Base-by-base conservation (phyloP, 1,139 yeast genomes). In the Pneumocystis wakefieldiae region DNA sequence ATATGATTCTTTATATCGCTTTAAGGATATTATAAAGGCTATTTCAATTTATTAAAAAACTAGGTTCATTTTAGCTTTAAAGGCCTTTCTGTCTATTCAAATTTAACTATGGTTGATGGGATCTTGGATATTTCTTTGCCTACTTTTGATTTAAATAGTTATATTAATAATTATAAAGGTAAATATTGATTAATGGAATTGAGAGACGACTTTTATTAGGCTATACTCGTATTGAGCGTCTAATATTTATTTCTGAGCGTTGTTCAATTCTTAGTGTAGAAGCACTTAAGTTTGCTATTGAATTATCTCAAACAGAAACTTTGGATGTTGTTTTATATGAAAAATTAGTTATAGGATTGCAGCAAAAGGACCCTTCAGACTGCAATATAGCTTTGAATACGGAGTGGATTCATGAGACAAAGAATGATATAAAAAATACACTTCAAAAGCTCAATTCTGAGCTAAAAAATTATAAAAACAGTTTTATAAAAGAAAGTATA, bases 401-500 rank as follows among this genome's bases (percentile, higher is more conserved):
- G 15, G 57, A 59, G 12, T 67, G 69, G 69, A 57, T 64, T 3
- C 64, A 62, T 5, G 37, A 48, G 4, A 41, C 64, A 5, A n/a
- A 42, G 10, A 59, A 62, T 3, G 55, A 59, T 15, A 61, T 61
- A 14, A 61, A 65, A 10, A 62, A 60, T 41, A 57, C 37, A 10
- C 63, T 64, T 15, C 68, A 64, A 42, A 66, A 66, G 59, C 58
- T 67, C 4, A 68, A 67, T 35, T 62, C 59, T 48, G 69, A 65
- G 36, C 64, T 67, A 59, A 67, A 67, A 62, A 62, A 66, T 15
- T 67, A 67, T 60, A 66, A 66, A 39, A 67, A 67, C 62, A 67
- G 66, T 38, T 53, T 67, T 62, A 67, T 67, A 57, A 67, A 67
- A 62, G 69, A 67, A 62, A 65, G 67, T 58, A 67, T 67, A 42